Percentiles rank a stretch among this genome's conserved stretches.
Conservation (phyloP, 768 basidiomycete genomes). For the Naematelia aurantialba region DNA sequence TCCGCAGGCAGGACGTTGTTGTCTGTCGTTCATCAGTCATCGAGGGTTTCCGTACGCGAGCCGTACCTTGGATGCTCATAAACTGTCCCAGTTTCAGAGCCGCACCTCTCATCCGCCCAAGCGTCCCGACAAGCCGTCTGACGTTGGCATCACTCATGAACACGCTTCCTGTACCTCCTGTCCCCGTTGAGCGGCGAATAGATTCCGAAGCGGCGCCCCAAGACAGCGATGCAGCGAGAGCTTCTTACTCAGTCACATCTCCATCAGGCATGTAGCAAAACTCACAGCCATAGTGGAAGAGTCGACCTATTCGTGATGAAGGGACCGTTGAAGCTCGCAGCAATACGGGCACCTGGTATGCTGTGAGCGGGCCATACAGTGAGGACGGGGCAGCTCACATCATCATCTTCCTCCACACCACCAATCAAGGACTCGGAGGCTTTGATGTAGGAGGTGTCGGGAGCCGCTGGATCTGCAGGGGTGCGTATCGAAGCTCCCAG, state of each 20-base stretch:
- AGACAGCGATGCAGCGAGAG: constrained; percentile 81
- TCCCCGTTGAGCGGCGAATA: constrained; percentile 61
- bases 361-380: background rate
- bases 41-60: background rate
- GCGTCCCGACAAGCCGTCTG: constrained; percentile 78
- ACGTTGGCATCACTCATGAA: constrained; percentile 91
- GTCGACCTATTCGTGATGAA: constrained; percentile 76
- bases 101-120: constrained; percentile 94
- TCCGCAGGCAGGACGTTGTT: constrained; percentile 82
- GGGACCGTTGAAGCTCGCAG: constrained; percentile 74
- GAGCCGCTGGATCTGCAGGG: background rate
- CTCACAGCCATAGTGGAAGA: constrained; percentile 91
- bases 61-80: constrained; percentile 84
- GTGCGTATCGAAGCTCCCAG: background rate
- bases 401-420: constrained; percentile 15
- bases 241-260: constrained; percentile 52
- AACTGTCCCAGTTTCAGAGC: constrained; percentile 96
- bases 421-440: background rate
- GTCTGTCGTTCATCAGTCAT: constrained; percentile 56
- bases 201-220: constrained; percentile 87
- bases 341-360: constrained; percentile 38
- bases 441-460: background rate
- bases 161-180: constrained; percentile 54
- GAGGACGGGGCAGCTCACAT: constrained; percentile 11
- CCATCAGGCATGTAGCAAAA: too few species aligned